A percentile compares a stretch with the other conserved stretches of the same genome.
phyloP scores from a whole-genome alignment of 2,329 filamentous ascomycete species.

The Diaporthe batatas region DNA sequence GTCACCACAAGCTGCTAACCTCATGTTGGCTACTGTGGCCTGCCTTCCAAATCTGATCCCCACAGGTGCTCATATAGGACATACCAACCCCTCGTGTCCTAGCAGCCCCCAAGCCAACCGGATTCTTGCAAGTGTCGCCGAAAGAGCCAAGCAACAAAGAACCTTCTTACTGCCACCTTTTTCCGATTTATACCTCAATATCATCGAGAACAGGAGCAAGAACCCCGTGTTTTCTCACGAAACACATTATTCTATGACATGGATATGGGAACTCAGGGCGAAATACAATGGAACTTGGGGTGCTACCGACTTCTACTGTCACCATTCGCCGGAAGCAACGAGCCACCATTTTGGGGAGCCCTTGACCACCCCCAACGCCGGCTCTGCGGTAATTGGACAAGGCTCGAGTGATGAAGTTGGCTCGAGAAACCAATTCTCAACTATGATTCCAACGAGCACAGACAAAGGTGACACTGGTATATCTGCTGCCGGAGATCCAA shows the following conservation, averaged over 20 bases:
- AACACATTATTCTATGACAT: not conserved
- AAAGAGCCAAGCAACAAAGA: not conserved
- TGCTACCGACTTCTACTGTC: not conserved
- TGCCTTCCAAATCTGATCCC: not conserved
- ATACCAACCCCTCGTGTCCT: not conserved
- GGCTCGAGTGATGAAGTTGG: not conserved
- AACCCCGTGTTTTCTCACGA: not conserved
- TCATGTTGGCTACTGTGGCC: constrained; percentile 5
- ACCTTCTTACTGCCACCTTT: not conserved
- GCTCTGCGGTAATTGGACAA: not conserved
- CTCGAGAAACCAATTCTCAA: not conserved
- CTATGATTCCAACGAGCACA: not conserved
- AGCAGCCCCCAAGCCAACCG: too few species aligned
- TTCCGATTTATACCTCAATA: not conserved
- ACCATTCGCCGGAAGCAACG: not conserved
- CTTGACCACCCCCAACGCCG: too few species aligned
- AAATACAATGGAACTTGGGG: not conserved
- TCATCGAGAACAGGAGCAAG: constrained; percentile 2
- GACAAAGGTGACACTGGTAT: not conserved
- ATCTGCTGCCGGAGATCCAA: not conserved
- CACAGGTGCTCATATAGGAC: not conserved
- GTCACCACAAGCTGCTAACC: not conserved
- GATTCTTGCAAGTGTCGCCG: not conserved
- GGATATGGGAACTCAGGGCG: not conserved
- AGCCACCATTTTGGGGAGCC: not conserved